Conservation (phyloP, 805 yeast species). For the Lachancea quebecensis region DNA sequence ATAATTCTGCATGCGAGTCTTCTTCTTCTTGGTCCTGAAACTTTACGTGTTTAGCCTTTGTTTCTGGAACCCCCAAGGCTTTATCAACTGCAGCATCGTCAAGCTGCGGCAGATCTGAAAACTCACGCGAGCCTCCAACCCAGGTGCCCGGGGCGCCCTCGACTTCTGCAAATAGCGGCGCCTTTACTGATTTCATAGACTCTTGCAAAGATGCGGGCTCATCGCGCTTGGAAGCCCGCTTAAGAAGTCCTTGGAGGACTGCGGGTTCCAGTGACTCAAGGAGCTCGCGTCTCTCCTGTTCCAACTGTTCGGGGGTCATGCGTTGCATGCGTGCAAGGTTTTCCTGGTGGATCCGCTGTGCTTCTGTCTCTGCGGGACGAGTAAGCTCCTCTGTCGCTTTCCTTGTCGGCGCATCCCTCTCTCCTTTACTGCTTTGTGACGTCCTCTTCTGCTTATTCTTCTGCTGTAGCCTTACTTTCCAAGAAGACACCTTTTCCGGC, state of each 20-base stretch:
- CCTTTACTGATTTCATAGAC: constrained; percentile 15
- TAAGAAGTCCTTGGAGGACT: constrained; percentile 50
- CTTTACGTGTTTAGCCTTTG: constrained; percentile 2
- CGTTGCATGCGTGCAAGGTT: constrained; percentile 53
- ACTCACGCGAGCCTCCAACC: constrained; percentile 28
- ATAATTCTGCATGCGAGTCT: background rate
- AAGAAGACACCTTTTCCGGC: constrained; percentile 40
- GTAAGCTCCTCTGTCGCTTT: background rate
- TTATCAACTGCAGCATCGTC: constrained; percentile 26
- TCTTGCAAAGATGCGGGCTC: constrained; percentile 34
- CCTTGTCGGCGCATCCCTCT: background rate
- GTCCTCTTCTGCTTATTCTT: constrained; percentile 22
- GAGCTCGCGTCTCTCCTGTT: constrained; percentile 58
- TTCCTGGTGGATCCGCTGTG: constrained; percentile 70
- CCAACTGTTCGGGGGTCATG: constrained; percentile 63
- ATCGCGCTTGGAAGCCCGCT: constrained; percentile 47
- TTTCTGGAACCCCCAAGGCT: constrained; percentile 19
- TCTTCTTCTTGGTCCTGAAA: background rate
- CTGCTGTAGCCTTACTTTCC: constrained; percentile 40
- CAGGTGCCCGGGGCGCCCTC: constrained; percentile 34
- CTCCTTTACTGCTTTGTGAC: background rate
- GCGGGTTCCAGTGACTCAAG: constrained; percentile 62
- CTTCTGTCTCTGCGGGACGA: constrained; percentile 39
- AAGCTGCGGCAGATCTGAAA: constrained; percentile 19
- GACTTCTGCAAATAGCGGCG: constrained; percentile 25